These are phyloP conservation scores for Phoma herbarum DNA, from an alignment of 2,329 filamentous ascomycete genomes.

Conservation along the genomic window DNA sequence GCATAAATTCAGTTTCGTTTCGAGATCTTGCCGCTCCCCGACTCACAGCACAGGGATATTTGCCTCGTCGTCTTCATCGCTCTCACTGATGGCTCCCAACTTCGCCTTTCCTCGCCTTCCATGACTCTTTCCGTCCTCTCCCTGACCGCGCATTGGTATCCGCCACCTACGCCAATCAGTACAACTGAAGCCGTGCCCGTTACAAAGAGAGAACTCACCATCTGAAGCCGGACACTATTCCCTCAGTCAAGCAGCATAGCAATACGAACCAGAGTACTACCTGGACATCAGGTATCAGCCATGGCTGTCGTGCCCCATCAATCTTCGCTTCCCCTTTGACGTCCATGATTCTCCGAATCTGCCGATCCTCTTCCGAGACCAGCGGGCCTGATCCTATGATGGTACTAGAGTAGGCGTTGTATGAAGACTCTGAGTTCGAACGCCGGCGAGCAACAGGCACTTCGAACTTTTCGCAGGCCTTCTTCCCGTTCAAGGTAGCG, in stretches of 20 bases:
- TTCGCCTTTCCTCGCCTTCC: background rate
- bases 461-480: background rate
- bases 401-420: background rate
- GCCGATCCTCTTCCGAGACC: background rate
- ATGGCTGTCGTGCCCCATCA: background rate
- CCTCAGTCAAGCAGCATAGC: constrained; percentile 9
- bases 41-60: constrained; percentile 13
- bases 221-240: background rate
- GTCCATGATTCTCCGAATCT: constrained; percentile 10
- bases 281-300: constrained; percentile 10
- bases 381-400: background rate
- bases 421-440: too few relatives aligned
- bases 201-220: constrained; percentile 1
- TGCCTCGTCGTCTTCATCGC: constrained; percentile 13
- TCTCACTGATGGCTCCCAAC: background rate
- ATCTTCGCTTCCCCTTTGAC: background rate
- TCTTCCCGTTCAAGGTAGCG: too few relatives aligned
- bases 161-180: constrained; percentile 7
- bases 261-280: constrained; percentile 13
- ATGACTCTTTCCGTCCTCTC: background rate
- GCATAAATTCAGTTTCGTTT: too few relatives aligned
- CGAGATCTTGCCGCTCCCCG: too few relatives aligned
- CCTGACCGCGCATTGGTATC: too few relatives aligned
- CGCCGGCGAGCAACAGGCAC: background rate
- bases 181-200: background rate